Percentiles rank a stretch among this genome's conserved stretches.
Evolutionary conservation across 139 green algal species (phyloP).

Genomic region (Deuterostichococcus epilithicus): DNA sequence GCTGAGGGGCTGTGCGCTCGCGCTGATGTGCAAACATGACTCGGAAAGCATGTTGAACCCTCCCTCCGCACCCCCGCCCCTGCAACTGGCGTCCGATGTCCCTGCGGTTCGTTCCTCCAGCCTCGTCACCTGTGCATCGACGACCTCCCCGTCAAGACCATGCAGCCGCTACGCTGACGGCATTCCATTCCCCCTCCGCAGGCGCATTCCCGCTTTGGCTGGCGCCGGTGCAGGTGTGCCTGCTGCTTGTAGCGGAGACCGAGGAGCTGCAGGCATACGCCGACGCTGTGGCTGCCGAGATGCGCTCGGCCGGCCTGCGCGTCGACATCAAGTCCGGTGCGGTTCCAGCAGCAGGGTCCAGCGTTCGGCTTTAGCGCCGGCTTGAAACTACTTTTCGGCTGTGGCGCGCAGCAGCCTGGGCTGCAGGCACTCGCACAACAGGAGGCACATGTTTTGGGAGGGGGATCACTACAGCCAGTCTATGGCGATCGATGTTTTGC

Average conservation of each 20-base stretch:
- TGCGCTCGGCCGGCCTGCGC: conserved; percentile 57
- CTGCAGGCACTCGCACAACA: not conserved
- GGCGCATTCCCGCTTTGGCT: not conserved
- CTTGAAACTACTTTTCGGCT: not conserved
- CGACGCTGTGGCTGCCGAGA: conserved; percentile 46
- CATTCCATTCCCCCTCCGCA: not conserved
- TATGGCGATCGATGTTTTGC: not conserved
- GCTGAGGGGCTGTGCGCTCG: too few species aligned
- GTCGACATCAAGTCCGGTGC: conserved; percentile 51
- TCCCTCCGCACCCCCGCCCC: too few species aligned
- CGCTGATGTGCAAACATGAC: too few species aligned
- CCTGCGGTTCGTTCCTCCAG: too few species aligned
- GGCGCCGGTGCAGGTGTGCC: conserved; percentile 4
- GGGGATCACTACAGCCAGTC: not conserved
- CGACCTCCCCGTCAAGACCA: too few species aligned
- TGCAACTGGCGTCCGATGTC: too few species aligned
- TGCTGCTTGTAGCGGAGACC: not conserved
- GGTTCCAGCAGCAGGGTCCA: not conserved
- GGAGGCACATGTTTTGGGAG: not conserved
- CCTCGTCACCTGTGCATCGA: too few species aligned
- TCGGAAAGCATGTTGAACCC: too few species aligned
- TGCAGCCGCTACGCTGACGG: not conserved
- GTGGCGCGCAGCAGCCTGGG: not conserved
- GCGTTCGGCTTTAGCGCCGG: not conserved
- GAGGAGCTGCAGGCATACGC: conserved; percentile 56